phyloP scores from a whole-genome alignment of 768 basidiomycete genomes.

The Cystofilobasidium macerans region DNA sequence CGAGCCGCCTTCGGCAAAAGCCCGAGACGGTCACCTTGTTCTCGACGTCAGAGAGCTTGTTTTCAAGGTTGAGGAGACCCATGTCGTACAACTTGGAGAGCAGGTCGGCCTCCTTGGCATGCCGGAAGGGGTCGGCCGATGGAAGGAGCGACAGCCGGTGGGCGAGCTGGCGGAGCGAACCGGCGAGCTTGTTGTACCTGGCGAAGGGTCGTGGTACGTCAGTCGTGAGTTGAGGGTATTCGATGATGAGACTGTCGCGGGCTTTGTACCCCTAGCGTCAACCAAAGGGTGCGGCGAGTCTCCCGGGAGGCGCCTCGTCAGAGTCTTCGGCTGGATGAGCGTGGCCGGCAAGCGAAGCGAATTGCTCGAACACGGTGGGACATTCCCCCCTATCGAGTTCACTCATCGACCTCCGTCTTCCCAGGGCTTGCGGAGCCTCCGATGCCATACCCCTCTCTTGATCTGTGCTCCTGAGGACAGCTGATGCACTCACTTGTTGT shows the following conservation, averaged over 20 bases:
- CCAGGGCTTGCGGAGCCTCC: no score
- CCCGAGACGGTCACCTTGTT: constrained; percentile 89
- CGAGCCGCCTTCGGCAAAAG: constrained; percentile 80
- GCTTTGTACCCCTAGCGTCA: no score
- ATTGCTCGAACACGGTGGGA: no score
- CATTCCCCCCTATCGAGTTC: no score
- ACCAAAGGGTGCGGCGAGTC: no score
- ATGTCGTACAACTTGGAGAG: constrained; percentile 95
- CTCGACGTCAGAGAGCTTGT: constrained; percentile 87
- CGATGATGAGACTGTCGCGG: no score
- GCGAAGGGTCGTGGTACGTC: constrained; percentile 30
- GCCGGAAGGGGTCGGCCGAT: constrained; percentile 73
- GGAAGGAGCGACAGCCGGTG: constrained; percentile 81
- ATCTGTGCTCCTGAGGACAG: no score
- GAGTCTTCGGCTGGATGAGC: no score
- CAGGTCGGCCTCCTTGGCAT: constrained; percentile 71
- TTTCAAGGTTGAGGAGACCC: constrained; percentile 73
- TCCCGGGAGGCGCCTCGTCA: no score
- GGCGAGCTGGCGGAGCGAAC: constrained; percentile 68
- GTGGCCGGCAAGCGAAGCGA: no score
- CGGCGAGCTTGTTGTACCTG: constrained; percentile 88
- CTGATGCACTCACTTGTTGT: constrained; percentile 62
- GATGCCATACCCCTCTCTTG: no score
- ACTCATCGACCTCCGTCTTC: no score
- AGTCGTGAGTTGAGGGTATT: neutral